These are phyloP conservation scores for Teratosphaeria nubilosa DNA, from an alignment of 2,329 filamentous ascomycete species.

Conservation along the genomic window DNA sequence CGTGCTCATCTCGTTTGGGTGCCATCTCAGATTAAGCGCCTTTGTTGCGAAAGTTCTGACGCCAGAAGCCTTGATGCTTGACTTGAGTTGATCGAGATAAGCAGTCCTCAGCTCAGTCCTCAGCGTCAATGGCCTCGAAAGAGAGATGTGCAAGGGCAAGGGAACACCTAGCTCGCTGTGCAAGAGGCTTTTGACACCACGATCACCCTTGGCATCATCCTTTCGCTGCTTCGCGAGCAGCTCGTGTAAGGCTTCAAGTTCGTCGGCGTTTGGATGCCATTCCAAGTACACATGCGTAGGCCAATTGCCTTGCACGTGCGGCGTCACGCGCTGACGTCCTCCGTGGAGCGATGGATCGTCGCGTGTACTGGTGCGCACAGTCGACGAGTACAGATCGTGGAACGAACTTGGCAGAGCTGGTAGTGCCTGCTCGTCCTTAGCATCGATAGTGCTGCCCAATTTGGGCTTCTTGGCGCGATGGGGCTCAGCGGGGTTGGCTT, in stretches of 20 bases:
- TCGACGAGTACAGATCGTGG: constrained; percentile 80
- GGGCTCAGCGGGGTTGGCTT: constrained; percentile 3
- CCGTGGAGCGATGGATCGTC: constrained; percentile 81
- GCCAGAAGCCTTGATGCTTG: constrained; percentile 33
- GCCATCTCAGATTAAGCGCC: constrained; percentile 49
- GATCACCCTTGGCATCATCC: background rate
- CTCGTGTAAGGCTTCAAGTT: constrained; percentile 31
- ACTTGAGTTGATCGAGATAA: constrained; percentile 52
- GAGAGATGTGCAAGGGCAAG: constrained; percentile 77
- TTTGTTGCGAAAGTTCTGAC: constrained; percentile 35
- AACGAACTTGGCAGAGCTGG: constrained; percentile 66
- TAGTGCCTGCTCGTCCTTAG: background rate
- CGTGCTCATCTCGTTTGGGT: constrained; percentile 54
- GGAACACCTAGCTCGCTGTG: constrained; percentile 67
- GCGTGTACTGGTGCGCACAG: constrained; percentile 61
- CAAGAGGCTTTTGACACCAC: constrained; percentile 57
- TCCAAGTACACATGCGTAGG: constrained; percentile 87
- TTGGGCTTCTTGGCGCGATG: constrained; percentile 13
- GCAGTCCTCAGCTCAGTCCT: constrained; percentile 58
- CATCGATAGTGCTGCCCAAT: background rate
- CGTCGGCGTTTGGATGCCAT: constrained; percentile 51
- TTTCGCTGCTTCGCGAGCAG: constrained; percentile 28
- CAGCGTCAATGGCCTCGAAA: constrained; percentile 73
- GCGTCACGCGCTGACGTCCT: constrained; percentile 69
- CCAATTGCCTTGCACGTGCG: constrained; percentile 85